phyloP scores from a whole-genome alignment of 1,284 basidiomycete genomes.

The Tylopilus sp. region DNA sequence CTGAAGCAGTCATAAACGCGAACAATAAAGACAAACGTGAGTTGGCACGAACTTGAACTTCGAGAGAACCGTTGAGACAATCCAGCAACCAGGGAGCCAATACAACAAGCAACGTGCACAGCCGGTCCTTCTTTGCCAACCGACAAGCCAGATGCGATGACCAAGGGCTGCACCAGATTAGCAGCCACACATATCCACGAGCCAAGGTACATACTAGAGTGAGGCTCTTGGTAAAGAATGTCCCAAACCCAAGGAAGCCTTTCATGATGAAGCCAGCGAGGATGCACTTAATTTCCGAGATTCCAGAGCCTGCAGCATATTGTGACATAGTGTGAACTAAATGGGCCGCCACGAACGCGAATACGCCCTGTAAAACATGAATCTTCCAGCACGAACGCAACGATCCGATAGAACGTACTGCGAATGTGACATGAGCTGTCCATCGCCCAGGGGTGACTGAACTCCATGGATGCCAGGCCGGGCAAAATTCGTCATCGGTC shows the following conservation, averaged over 20 bases:
- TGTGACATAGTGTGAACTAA: slow-evolving; percentile 87
- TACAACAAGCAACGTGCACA: slow-evolving; percentile 94
- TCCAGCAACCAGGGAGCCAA: slow-evolving; percentile 84
- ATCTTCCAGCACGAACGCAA: background rate
- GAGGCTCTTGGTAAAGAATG: slow-evolving; percentile 87
- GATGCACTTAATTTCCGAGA: slow-evolving; percentile 99
- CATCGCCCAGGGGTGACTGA: slow-evolving; percentile 70
- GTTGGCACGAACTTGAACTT: slow-evolving; percentile 70
- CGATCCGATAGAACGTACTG: slow-evolving; percentile 52
- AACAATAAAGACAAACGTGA: slow-evolving; percentile 3
- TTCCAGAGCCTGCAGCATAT: slow-evolving; percentile 96
- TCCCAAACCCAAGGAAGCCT: slow-evolving; percentile 86
- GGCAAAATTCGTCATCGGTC: slow-evolving; percentile 76
- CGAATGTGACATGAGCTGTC: slow-evolving; percentile 83
- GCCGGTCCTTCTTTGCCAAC: slow-evolving; percentile 99
- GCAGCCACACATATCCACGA: background rate
- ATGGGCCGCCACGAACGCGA: slow-evolving; percentile 82
- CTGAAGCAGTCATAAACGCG: slow-evolving; percentile 39
- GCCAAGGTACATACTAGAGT: slow-evolving; percentile 62
- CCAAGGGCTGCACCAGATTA: slow-evolving; percentile 64
- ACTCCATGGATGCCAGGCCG: slow-evolving; percentile 94
- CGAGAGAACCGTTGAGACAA: slow-evolving; percentile 78
- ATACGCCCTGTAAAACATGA: slow-evolving; percentile 50
- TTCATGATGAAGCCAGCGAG: slow-evolving; percentile 96
- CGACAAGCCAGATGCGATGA: slow-evolving; percentile 96